phyloP scores from a whole-genome alignment of 768 basidiomycete genomes.

The Leccinum subtestaceum region DNA sequence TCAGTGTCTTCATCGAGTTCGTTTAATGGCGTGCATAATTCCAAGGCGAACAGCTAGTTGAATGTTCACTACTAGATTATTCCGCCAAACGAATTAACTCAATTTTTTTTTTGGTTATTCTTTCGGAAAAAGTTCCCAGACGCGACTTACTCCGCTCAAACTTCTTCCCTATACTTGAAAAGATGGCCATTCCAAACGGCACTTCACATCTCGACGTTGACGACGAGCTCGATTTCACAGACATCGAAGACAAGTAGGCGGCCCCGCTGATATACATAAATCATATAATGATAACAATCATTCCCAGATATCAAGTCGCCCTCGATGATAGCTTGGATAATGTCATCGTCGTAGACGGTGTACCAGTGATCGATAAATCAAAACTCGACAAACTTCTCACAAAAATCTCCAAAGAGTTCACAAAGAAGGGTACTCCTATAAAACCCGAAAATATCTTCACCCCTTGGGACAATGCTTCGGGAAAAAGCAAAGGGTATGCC shows the following conservation, averaged over 20 bases:
- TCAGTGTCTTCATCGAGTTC: background rate
- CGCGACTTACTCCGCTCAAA: background rate
- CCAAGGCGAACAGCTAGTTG: background rate
- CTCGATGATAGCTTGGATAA: conserved; percentile 88
- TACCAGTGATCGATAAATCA: conserved; percentile 84
- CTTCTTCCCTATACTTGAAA: conserved; percentile 16
- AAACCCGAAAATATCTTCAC: conserved; percentile 77
- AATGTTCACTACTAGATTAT: background rate
- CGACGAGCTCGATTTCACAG: conserved; percentile 80
- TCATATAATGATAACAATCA: conserved; percentile 6
- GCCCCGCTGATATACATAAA: background rate
- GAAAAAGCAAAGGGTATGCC: conserved; percentile 88
- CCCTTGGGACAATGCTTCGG: conserved; percentile 81
- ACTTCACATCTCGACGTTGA: conserved; percentile 36
- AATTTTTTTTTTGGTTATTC: background rate
- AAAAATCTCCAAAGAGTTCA: conserved; percentile 82
- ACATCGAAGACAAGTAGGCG: conserved; percentile 82
- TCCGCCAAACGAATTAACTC: background rate
- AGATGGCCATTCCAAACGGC: conserved; percentile 46
- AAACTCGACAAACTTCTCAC: conserved; percentile 80
- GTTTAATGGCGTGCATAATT: background rate
- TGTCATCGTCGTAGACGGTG: conserved; percentile 87
- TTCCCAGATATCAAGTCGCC: conserved; percentile 77
- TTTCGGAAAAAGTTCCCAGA: background rate
- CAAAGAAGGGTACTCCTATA: conserved; percentile 73